phyloP scores from a whole-genome alignment of 2,329 filamentous ascomycete genomes.

The Hypoxylon sp. region DNA sequence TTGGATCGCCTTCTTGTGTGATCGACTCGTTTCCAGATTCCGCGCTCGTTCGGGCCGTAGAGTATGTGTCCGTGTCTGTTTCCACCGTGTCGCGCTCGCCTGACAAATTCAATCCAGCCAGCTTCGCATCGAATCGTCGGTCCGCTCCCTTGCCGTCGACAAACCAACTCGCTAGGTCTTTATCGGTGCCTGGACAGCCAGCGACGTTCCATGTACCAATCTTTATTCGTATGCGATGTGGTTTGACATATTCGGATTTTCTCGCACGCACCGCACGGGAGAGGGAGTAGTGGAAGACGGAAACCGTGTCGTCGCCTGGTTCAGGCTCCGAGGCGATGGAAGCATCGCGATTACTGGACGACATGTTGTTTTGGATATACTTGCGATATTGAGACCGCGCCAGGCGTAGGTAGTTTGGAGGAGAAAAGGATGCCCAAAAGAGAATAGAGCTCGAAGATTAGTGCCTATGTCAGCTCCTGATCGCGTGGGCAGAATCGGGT shows the following conservation, averaged over 20 bases:
- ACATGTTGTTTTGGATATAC: constrained; percentile 40
- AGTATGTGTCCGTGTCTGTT: constrained; percentile 10
- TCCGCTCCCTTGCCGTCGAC: constrained; percentile 79
- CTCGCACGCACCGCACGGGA: constrained; percentile 76
- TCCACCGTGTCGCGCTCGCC: constrained; percentile 54
- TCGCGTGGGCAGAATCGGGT: constrained; percentile 30
- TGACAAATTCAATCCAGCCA: constrained; percentile 66
- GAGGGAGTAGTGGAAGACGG: constrained; percentile 69
- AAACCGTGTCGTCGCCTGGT: constrained; percentile 57
- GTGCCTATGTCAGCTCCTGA: constrained; percentile 36
- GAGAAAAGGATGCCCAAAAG: not conserved
- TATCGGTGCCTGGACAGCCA: constrained; percentile 83
- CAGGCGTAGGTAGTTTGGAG: not conserved
- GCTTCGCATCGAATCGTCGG: constrained; percentile 68
- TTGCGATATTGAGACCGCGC: not conserved
- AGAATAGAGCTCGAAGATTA: constrained; percentile 1
- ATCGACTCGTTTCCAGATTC: constrained; percentile 47
- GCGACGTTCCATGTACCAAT: constrained; percentile 97
- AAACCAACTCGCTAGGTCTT: constrained; percentile 91
- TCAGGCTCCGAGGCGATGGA: constrained; percentile 56
- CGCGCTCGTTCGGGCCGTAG: constrained; percentile 23
- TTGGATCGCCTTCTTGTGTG: constrained; percentile 39
- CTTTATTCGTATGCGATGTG: constrained; percentile 83
- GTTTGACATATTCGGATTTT: constrained; percentile 80
- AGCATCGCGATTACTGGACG: constrained; percentile 44